Evolutionary conservation across 495 filamentous ascomycete species (phyloP).

Genomic region (Daldinia caldariorum): DNA sequence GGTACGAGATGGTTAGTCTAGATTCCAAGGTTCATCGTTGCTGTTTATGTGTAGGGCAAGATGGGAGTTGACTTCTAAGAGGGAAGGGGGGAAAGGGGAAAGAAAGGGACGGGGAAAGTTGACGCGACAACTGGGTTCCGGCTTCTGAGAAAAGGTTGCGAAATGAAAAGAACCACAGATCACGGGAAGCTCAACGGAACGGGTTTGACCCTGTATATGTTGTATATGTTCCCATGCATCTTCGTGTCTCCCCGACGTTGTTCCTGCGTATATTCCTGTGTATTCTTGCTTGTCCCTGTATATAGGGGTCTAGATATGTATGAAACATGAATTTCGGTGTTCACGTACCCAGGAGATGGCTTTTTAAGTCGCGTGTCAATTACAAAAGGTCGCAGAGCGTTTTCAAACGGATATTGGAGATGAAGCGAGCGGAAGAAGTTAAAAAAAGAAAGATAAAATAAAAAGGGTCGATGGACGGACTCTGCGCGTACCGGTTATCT

Average conservation of each 20-base stretch:
- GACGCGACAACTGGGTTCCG: constrained; percentile 3
- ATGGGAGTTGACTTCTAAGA: constrained; percentile 24
- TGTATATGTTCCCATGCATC: background rate
- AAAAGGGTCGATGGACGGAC: constrained; percentile 21
- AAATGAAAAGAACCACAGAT: background rate
- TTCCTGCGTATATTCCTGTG: too few species aligned
- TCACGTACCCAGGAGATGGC: constrained; percentile 35
- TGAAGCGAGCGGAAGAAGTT: constrained; percentile 40
- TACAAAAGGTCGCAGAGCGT: constrained; percentile 28
- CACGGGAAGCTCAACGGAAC: background rate
- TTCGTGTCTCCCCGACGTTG: too few species aligned
- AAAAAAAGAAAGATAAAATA: background rate
- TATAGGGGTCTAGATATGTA: background rate
- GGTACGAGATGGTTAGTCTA: constrained; percentile 32
- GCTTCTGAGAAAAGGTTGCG: background rate
- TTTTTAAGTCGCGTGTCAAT: constrained; percentile 38
- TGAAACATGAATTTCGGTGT: constrained; percentile 9
- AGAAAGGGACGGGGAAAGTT: background rate
- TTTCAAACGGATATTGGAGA: constrained; percentile 20
- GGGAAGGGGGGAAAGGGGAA: background rate
- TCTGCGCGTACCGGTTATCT: constrained; percentile 35
- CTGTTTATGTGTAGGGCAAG: constrained; percentile 2
- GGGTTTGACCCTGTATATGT: background rate
- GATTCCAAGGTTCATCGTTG: constrained; percentile 1
- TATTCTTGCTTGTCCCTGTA: too few species aligned